Conservation (phyloP, 371 early-diverging fungal genomes). For the Entomophthora muscae region DNA sequence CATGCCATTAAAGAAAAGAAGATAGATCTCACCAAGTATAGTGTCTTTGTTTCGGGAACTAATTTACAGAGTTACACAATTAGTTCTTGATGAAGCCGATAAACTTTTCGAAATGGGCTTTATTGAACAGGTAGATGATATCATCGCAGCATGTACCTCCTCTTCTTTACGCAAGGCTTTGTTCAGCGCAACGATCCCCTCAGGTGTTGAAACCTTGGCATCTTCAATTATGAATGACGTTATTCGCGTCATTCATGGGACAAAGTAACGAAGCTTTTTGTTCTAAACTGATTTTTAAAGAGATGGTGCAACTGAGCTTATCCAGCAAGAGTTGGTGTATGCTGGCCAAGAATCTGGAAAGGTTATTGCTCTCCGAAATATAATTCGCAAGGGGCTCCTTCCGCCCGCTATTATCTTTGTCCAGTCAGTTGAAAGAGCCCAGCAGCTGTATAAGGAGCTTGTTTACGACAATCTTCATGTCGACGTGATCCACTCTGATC, state of each 20-base stretch:
- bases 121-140: slow-evolving; percentile 75
- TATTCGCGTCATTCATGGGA: slow-evolving; percentile 75
- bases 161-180: slow-evolving; percentile 56
- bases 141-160: slow-evolving; percentile 69
- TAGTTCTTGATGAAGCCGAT: slow-evolving; percentile 91
- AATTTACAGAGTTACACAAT: slow-evolving; percentile 29
- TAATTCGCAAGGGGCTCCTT: slow-evolving; percentile 58
- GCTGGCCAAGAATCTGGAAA: slow-evolving; percentile 91
- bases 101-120: slow-evolving; percentile 80
- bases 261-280: slow-evolving; percentile 29
- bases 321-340: slow-evolving; percentile 76
- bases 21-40: slow-evolving; percentile 50
- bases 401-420: slow-evolving; percentile 91
- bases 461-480: slow-evolving; percentile 94
- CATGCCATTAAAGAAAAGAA: slow-evolving; percentile 63
- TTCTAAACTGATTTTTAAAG: slow-evolving; percentile 15
- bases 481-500: slow-evolving; percentile 87
- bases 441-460: slow-evolving; percentile 82
- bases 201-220: slow-evolving; percentile 79
- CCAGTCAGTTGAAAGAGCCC: slow-evolving; percentile 89
- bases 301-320: slow-evolving; percentile 82
- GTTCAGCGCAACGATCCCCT: slow-evolving; percentile 90
- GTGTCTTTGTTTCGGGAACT: not conserved
- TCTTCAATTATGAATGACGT: slow-evolving; percentile 77
- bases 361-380: slow-evolving; percentile 74